Conservation (phyloP, 2,329 filamentous ascomycete genomes). For the Hypoxylon sp. region DNA sequence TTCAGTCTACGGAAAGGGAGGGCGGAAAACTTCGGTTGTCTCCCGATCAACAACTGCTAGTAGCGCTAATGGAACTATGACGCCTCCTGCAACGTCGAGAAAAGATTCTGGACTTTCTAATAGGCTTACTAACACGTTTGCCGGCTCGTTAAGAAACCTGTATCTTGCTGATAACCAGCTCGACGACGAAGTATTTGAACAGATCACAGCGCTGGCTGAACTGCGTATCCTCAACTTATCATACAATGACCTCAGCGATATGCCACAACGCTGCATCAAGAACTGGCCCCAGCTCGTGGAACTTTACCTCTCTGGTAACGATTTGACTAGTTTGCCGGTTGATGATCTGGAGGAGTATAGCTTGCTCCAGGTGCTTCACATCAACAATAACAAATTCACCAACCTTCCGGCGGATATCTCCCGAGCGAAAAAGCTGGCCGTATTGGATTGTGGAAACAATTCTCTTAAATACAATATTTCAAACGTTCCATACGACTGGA, state of each 20-base stretch:
- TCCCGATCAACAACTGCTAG: slow-evolving; percentile 71
- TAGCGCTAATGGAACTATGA: slow-evolving; percentile 63
- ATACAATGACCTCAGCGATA: slow-evolving; percentile 94
- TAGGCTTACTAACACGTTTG: slow-evolving; percentile 87
- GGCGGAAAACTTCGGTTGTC: slow-evolving; percentile 87
- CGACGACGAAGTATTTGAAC: slow-evolving; percentile 95
- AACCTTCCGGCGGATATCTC: slow-evolving; percentile 95
- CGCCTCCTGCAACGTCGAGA: slow-evolving; percentile 69
- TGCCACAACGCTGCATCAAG: slow-evolving; percentile 89
- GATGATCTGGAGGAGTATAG: slow-evolving; percentile 95
- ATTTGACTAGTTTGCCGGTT: slow-evolving; percentile 89
- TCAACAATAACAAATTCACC: slow-evolving; percentile 98
- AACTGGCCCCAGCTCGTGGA: slow-evolving; percentile 93
- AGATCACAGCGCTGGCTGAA: slow-evolving; percentile 85
- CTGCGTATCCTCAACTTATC: slow-evolving; percentile 91
- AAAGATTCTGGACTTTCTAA: slow-evolving; percentile 93
- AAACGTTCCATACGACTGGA: slow-evolving; percentile 99
- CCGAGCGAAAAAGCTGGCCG: slow-evolving; percentile 90
- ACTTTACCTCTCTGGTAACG: slow-evolving; percentile 95
- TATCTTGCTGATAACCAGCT: slow-evolving; percentile 95
- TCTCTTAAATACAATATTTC: slow-evolving; percentile 98
- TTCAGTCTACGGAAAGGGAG: slow-evolving; percentile 82
- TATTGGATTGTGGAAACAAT: slow-evolving; percentile 96
- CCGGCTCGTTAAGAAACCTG: slow-evolving; percentile 84
- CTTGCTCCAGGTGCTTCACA: slow-evolving; percentile 88